Evolutionary conservation across 805 yeast species (phyloP).

Genomic region (Suhomyces prunicola): DNA sequence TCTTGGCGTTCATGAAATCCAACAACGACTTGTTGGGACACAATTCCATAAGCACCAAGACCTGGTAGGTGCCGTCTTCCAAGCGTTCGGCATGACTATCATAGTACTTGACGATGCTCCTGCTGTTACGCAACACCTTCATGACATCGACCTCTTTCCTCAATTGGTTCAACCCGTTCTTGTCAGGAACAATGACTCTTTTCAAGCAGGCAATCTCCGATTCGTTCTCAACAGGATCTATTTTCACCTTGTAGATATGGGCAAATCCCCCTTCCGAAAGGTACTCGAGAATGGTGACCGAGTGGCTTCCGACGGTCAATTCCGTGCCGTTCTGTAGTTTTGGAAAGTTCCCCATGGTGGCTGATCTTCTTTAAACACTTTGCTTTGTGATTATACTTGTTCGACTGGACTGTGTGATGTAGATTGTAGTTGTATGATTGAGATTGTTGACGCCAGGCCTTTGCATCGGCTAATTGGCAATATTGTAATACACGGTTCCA

Average conservation of each 20-base stretch:
- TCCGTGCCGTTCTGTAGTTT: slow-evolving; percentile 37
- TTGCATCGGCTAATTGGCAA: not conserved
- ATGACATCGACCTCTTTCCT: slow-evolving; percentile 78
- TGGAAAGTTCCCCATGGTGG: slow-evolving; percentile 23
- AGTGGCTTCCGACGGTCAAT: slow-evolving; percentile 41
- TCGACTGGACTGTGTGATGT: not conserved
- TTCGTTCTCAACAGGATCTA: slow-evolving; percentile 44
- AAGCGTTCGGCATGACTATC: slow-evolving; percentile 75
- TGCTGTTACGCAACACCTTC: slow-evolving; percentile 56
- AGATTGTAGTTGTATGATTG: not conserved
- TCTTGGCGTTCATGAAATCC: slow-evolving; percentile 85
- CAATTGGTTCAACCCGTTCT: slow-evolving; percentile 59
- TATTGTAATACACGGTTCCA: not conserved
- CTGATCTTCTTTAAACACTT: not conserved
- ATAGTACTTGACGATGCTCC: slow-evolving; percentile 63
- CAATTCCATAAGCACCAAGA: slow-evolving; percentile 85
- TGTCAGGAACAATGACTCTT: slow-evolving; percentile 70
- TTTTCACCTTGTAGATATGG: slow-evolving; percentile 65
- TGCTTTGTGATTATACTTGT: no score
- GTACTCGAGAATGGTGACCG: slow-evolving; percentile 32
- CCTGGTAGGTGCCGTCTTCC: slow-evolving; percentile 64
- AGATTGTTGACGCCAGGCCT: not conserved
- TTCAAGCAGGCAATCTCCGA: slow-evolving; percentile 64
- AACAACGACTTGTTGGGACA: slow-evolving; percentile 84
- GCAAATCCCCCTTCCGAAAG: slow-evolving; percentile 70